Percentiles rank a stretch among this genome's conserved stretches.
These are phyloP conservation scores for Didymella pinodella DNA, from an alignment of 2,329 filamentous ascomycete genomes.

Conservation along the genomic window DNA sequence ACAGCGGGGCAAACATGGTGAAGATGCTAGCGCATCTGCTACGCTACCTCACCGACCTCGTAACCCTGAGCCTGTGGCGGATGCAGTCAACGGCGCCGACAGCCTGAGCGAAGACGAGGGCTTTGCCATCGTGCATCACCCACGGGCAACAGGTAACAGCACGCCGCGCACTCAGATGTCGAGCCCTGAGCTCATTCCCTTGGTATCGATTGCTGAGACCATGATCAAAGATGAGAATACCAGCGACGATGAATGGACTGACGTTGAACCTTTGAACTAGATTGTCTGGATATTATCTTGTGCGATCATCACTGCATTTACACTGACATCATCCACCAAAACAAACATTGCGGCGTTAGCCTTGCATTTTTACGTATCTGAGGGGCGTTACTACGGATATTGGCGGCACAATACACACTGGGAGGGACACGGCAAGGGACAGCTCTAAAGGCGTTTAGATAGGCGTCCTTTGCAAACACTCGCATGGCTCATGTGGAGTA, in stretches of 20 bases:
- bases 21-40: neutral
- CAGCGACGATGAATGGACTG: constrained; percentile 13
- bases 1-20: neutral
- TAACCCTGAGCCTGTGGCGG: neutral
- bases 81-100: neutral
- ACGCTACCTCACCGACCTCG: neutral
- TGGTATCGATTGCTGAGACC: neutral
- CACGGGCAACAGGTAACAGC: neutral
- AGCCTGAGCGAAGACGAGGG: constrained; percentile 14
- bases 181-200: constrained; percentile 18
- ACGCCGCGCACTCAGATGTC: constrained; percentile 6
- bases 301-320: neutral
- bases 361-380: neutral
- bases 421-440: neutral
- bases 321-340: neutral
- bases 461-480: neutral
- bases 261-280: neutral
- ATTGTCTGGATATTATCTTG: neutral
- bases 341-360: neutral
- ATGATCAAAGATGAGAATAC: neutral
- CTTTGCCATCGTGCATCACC: constrained; percentile 4
- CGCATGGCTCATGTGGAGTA: too few species aligned
- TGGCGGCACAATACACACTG: neutral
- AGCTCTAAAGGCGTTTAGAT: neutral
- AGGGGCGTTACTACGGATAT: neutral